Evolutionary conservation across 1,139 yeast genomes (phyloP).

Genomic region (Pichia sp.): DNA sequence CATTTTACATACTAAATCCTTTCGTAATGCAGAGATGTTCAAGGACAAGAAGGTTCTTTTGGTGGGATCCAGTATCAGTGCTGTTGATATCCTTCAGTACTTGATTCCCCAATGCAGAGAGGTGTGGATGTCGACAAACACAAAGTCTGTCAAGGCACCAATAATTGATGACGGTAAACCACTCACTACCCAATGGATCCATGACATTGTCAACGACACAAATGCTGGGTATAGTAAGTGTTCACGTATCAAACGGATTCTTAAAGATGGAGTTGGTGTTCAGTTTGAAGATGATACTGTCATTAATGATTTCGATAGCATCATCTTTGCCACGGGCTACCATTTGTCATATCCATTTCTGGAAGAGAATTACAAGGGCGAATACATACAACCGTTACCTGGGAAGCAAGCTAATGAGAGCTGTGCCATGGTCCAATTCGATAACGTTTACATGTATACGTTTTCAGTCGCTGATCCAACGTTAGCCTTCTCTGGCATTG

Average conservation of each 20-base stretch:
- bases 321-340: conserved; percentile 43
- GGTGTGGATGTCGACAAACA: conserved; percentile 6
- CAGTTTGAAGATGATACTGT: conserved; percentile 32
- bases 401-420: conserved; percentile 15
- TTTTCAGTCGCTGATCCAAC: conserved; percentile 38
- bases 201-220: conserved; percentile 7
- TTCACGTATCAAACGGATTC: conserved; percentile 14
- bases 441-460: conserved; percentile 34
- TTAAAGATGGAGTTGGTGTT: conserved; percentile 17
- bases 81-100: conserved; percentile 45
- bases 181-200: conserved; percentile 8
- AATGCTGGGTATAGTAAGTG: conserved; percentile 2
- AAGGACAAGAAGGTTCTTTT: conserved; percentile 38
- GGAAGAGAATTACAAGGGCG: conserved; percentile 18
- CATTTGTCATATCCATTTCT: conserved; percentile 35
- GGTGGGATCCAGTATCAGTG: conserved; percentile 45
- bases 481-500: conserved; percentile 34
- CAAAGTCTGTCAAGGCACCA: not conserved
- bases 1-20: conserved; percentile 39
- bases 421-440: conserved; percentile 17
- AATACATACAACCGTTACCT: conserved; percentile 17
- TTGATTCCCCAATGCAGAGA: conserved; percentile 31
- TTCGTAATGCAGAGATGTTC: conserved; percentile 31
- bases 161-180: conserved; percentile 5
- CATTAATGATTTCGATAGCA: conserved; percentile 30